Conservation (phyloP, 73 alveolate genomes). For the Paramecium caudatum region DNA sequence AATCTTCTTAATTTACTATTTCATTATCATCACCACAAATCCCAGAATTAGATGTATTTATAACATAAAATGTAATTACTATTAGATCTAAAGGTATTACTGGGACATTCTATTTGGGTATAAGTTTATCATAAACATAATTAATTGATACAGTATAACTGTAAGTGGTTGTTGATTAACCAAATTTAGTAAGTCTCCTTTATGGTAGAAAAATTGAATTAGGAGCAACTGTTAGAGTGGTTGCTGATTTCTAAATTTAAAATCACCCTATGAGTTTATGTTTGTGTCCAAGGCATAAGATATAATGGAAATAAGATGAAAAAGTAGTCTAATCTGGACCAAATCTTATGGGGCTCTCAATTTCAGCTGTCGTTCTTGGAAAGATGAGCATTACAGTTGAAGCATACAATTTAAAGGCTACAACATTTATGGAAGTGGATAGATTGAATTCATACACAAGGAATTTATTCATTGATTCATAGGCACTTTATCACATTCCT, state of each 20-base stretch:
- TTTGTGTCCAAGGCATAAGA: constrained; percentile 22
- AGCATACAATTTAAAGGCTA: background rate
- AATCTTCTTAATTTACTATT: background rate
- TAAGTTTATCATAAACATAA: background rate
- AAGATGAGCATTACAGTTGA: background rate
- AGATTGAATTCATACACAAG: background rate
- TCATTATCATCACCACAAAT: no score
- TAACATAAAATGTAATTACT: background rate
- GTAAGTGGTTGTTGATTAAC: background rate
- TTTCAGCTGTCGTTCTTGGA: background rate
- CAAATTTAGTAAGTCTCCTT: background rate
- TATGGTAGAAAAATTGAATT: constrained; percentile 32
- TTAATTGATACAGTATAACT: background rate
- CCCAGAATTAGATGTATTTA: background rate
- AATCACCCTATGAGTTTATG: constrained; percentile 29
- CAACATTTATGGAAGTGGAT: background rate
- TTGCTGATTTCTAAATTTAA: background rate
- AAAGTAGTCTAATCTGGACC: background rate
- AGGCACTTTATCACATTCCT: background rate
- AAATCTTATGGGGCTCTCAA: constrained; percentile 1
- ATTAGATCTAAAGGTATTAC: background rate
- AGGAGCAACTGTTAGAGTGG: constrained; percentile 45
- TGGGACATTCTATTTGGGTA: background rate
- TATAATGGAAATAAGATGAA: constrained; percentile 6
- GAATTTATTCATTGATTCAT: constrained; percentile 2